Evolutionary conservation across 306 rosid genomes (phyloP).

Genomic region (Adenanthera pavonina): DNA sequence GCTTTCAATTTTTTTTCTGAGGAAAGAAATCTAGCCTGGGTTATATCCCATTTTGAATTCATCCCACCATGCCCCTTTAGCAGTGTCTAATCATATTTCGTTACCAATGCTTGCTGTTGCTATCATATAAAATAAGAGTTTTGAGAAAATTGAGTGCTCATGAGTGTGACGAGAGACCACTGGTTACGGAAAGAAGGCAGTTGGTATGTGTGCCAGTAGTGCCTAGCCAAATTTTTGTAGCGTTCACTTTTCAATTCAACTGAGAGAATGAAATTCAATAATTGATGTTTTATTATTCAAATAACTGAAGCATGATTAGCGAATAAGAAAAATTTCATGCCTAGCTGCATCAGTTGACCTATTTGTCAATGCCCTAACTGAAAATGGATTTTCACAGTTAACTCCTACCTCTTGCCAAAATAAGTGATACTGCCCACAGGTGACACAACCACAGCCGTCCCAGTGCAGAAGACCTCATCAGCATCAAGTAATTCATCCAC

Average conservation of each 20-base stretch:
- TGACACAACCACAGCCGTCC: slow-evolving; percentile 97
- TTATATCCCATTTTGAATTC: neutral
- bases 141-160: neutral
- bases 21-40: neutral
- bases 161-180: slow-evolving; percentile 10
- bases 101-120: neutral
- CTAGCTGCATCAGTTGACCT: slow-evolving; percentile 6
- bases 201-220: neutral
- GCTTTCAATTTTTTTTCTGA: slow-evolving; percentile 14
- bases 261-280: neutral
- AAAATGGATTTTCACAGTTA: slow-evolving; percentile 14
- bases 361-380: slow-evolving; percentile 30
- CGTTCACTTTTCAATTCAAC: neutral
- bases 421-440: slow-evolving; percentile 96
- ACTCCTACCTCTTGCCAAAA: slow-evolving; percentile 65
- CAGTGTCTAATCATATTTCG: neutral
- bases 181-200: neutral
- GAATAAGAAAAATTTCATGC: neutral
- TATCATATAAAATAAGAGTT: neutral
- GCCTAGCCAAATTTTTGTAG: neutral
- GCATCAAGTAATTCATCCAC: slow-evolving; percentile 94
- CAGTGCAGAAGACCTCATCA: slow-evolving; percentile 95
- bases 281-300: neutral
- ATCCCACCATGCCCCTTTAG: neutral
- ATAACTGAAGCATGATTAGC: neutral